Evolutionary conservation across 2,329 filamentous ascomycete species (phyloP), one percentile per base, ranked within the genome.

Genomic region (Neofusicoccum laricinum): DNA sequence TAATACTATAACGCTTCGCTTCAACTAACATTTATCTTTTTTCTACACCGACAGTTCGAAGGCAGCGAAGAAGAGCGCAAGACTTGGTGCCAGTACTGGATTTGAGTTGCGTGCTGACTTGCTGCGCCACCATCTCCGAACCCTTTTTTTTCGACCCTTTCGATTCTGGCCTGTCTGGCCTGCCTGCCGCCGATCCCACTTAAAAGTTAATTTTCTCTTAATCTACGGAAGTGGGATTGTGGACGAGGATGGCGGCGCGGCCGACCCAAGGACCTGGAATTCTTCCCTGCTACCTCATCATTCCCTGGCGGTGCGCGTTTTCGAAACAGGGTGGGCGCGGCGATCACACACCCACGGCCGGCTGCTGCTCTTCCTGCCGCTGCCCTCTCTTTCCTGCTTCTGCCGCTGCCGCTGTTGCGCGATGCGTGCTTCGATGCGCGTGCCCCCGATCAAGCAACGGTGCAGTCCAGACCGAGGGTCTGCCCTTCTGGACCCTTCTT

Each of bases 51-150:
- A 48, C 73, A 82, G 74, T 94, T 95, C 72, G 80, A 85, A 46
- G 92, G 92, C 0, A 85, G 83, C 1, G 84, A 86, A 59, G 86
- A 89, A 38, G 88, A 92, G 68, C 88, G 87, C 71, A 79, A 80
- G 40, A 78, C 91, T 49, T 97, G 93, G 93, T 84, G 81, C 4
- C 86, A 85, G 70, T 93, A 92, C 72, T 97, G 92, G 92, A 80
- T 86, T 57, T 93, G 72, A 61, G 25, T 36, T 59, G 30, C 55
- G 55, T 25, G 46, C 55, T n/a, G 17, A 8, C 10, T 2, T 14
- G 8, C 40, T 45, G 21, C 11, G 4, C 15, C 19, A 25, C n/a
- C 19, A 17, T 36, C 25, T 4, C 41, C 55, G 19, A 59, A 32
- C 30, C 19, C 21, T 25, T 45, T 46, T 10, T 34, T 45, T 10